Percentiles rank a stretch among this genome's conserved stretches.
Conservation (phyloP, 371 early-diverging fungal species). For the Mucor piriformis region DNA sequence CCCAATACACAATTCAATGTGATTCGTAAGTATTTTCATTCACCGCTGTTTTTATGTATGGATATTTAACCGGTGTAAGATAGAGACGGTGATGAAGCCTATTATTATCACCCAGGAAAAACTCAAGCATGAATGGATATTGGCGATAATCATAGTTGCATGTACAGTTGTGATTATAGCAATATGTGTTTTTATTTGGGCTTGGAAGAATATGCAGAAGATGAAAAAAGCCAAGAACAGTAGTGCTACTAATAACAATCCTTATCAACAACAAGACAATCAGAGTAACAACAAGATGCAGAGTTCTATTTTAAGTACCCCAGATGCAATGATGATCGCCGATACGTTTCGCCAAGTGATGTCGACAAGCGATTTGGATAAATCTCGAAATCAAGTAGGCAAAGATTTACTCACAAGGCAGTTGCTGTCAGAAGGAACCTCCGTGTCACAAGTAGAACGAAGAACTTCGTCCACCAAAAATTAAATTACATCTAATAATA, state of each 20-base stretch:
- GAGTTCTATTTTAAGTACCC: conserved; percentile 17
- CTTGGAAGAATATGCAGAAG: conserved; percentile 22
- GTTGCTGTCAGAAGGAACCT: conserved; percentile 18
- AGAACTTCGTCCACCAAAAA: conserved; percentile 17
- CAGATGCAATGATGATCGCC: conserved; percentile 25
- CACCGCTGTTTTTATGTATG: no score
- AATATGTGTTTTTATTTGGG: conserved; percentile 18
- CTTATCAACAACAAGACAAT: background rate
- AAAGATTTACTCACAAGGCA: conserved; percentile 18
- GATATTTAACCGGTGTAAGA: background rate
- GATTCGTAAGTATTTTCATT: conserved; percentile 21
- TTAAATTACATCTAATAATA: no score
- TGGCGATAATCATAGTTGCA: conserved; percentile 25
- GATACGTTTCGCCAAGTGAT: conserved; percentile 24
- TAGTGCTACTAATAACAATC: no score
- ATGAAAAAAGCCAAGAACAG: conserved; percentile 4
- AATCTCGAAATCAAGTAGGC: conserved; percentile 10
- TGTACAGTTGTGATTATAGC: conserved; percentile 15
- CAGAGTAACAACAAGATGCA: background rate
- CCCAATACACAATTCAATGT: conserved; percentile 7
- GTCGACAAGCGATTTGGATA: conserved; percentile 1
- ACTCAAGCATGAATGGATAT: conserved; percentile 16
- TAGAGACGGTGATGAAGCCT: conserved; percentile 13
- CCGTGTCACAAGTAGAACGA: conserved; percentile 16
- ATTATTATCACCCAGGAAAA: background rate